phyloP scores from a whole-genome alignment of 2,329 filamentous ascomycete genomes.

The Gnomoniopsis sp. region DNA sequence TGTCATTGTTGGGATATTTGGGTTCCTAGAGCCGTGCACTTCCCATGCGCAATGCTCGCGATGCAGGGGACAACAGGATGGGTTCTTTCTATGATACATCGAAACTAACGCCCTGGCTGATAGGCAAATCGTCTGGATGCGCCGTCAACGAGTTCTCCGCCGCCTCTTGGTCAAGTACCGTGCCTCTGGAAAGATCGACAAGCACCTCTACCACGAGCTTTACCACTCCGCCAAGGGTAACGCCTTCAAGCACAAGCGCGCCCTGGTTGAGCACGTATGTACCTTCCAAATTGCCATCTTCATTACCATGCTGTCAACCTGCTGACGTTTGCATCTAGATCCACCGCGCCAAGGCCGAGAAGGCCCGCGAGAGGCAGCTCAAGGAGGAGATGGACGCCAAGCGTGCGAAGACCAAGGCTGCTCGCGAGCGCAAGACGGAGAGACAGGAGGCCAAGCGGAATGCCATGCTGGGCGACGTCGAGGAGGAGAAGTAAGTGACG shows the following conservation, averaged over 20 bases:
- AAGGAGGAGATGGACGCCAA: conserved; percentile 99
- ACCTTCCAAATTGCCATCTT: conserved; percentile 7
- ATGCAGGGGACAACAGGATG: background rate
- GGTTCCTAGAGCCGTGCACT: background rate
- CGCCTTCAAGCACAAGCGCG: conserved; percentile 99
- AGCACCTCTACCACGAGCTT: conserved; percentile 99
- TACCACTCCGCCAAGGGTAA: conserved; percentile 99
- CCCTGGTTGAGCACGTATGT: conserved; percentile 99
- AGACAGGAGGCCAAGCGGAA: conserved; percentile 87
- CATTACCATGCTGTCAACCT: background rate
- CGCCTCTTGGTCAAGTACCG: conserved; percentile 99
- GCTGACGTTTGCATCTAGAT: conserved; percentile 58
- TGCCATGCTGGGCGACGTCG: conserved; percentile 72
- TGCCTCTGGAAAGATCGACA: conserved; percentile 99
- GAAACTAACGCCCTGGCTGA: conserved; percentile 30
- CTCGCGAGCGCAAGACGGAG: conserved; percentile 96
- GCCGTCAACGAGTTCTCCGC: conserved; percentile 97
- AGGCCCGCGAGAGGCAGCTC: conserved; percentile 89
- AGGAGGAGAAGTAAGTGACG: conserved; percentile 42
- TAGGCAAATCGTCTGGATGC: conserved; percentile 99
- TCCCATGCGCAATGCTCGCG: background rate
- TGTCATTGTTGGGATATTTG: background rate
- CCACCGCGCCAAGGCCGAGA: conserved; percentile 99
- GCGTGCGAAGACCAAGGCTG: conserved; percentile 99
- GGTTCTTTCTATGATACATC: background rate